Conservation (phyloP, 1,284 basidiomycete species). For the Cutaneotrichosporon sp. region DNA sequence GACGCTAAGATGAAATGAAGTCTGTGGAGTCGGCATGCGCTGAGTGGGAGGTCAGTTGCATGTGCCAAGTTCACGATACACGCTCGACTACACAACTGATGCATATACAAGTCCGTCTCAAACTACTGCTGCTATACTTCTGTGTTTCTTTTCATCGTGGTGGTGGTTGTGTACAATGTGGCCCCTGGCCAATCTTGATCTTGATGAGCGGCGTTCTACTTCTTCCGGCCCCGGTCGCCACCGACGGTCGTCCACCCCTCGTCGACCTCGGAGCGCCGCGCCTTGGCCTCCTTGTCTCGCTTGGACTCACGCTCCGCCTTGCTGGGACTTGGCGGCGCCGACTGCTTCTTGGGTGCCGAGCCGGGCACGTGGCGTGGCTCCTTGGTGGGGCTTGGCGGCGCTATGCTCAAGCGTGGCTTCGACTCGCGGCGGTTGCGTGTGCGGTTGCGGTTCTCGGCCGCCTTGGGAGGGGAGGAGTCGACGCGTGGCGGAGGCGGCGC, state of each 20-base stretch:
- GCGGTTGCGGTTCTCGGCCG: neutral
- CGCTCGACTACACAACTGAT: neutral
- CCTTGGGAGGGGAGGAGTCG: neutral
- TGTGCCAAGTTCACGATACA: no score
- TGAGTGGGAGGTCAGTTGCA: no score
- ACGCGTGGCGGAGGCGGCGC: neutral
- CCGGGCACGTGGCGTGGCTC: slow-evolving; percentile 16
- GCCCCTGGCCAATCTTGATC: neutral
- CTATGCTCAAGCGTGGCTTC: neutral
- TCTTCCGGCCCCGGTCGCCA: slow-evolving; percentile 9
- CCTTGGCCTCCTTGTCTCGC: neutral
- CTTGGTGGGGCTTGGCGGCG: slow-evolving; percentile 2
- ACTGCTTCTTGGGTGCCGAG: slow-evolving; percentile 10
- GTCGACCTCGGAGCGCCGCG: neutral
- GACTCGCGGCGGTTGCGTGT: neutral
- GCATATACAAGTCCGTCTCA: neutral
- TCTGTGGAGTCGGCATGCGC: no score
- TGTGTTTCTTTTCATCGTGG: neutral
- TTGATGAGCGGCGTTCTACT: neutral
- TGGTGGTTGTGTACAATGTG: neutral
- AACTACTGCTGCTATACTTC: neutral
- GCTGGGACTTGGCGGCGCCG: neutral
- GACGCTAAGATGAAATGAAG: no score
- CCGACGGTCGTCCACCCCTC: slow-evolving; percentile 22
- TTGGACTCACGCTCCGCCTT: slow-evolving; percentile 1